A percentile compares a stretch with the other conserved stretches of the same genome.
These are phyloP conservation scores for Nigrospora sphaerica DNA, from an alignment of 2,329 filamentous ascomycete genomes.

Conservation along the genomic window DNA sequence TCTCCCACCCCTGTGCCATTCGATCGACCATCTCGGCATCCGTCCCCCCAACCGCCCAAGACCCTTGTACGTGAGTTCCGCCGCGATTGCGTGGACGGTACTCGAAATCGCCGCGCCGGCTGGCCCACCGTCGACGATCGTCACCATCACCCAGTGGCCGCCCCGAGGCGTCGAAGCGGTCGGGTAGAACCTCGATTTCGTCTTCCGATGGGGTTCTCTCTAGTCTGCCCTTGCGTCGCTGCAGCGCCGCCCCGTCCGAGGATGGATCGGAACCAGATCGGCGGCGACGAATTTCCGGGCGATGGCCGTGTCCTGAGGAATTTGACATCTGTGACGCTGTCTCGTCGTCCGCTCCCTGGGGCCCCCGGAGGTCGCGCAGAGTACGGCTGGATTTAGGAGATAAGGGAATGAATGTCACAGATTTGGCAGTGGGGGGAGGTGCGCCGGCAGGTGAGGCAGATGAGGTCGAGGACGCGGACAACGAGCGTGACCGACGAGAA, in stretches of 20 bases:
- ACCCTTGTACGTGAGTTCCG: slow-evolving; percentile 2
- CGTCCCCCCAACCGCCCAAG: slow-evolving; percentile 6
- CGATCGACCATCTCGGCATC: slow-evolving; percentile 7
- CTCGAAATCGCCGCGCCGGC: slow-evolving; percentile 13
- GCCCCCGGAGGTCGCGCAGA: slow-evolving; percentile 15
- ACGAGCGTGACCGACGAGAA: slow-evolving; percentile 2
- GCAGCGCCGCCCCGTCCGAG: slow-evolving; percentile 1
- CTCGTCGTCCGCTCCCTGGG: slow-evolving; percentile 4
- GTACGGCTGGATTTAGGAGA: slow-evolving; percentile 21
- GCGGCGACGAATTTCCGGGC: neutral
- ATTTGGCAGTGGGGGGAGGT: slow-evolving; percentile 8
- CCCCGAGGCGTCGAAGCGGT: slow-evolving; percentile 20
- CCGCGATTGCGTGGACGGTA: slow-evolving; percentile 8
- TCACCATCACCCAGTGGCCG: slow-evolving; percentile 10
- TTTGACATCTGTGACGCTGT: neutral
- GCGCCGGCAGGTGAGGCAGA: neutral
- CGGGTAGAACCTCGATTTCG: slow-evolving; percentile 21
- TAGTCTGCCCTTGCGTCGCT: neutral
- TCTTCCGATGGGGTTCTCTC: slow-evolving; percentile 8
- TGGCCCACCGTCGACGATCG: slow-evolving; percentile 2
- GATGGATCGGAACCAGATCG: slow-evolving; percentile 5
- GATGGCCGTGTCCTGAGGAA: too few relatives aligned
- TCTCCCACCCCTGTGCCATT: slow-evolving; percentile 5
- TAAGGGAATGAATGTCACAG: slow-evolving; percentile 20
- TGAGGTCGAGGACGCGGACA: neutral